phyloP scores from a whole-genome alignment of 1,284 basidiomycete species.

The Ceraceosorus guamensis region DNA sequence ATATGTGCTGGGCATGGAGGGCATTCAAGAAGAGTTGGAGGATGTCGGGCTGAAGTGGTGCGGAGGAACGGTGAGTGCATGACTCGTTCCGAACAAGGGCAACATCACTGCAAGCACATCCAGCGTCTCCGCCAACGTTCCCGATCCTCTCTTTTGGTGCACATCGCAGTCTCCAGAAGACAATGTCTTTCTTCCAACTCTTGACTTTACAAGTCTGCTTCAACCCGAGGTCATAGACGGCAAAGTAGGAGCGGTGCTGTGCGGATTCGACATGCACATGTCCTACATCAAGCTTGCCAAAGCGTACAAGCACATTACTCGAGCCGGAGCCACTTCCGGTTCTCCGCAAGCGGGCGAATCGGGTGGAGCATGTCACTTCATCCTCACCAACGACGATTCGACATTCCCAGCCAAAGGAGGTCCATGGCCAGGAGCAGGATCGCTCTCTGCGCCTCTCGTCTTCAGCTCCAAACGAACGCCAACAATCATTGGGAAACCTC shows the following conservation, averaged over 20 bases:
- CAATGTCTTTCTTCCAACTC: constrained; percentile 65
- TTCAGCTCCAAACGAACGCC: constrained; percentile 64
- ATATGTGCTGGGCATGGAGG: constrained; percentile 87
- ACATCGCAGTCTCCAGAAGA: constrained; percentile 67
- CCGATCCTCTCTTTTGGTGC: too few relatives aligned
- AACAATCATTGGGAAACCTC: constrained; percentile 80
- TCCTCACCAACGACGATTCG: constrained; percentile 87
- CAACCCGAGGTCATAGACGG: constrained; percentile 58
- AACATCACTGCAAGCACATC: background rate
- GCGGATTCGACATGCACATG: constrained; percentile 57
- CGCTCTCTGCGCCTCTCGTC: constrained; percentile 72
- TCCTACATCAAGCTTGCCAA: constrained; percentile 84
- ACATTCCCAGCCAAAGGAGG: constrained; percentile 76
- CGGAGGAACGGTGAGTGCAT: constrained; percentile 71
- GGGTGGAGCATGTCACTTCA: constrained; percentile 73
- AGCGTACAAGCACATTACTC: constrained; percentile 75
- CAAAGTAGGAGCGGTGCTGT: constrained; percentile 78
- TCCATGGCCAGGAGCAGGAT: constrained; percentile 67
- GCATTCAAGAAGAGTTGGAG: constrained; percentile 83
- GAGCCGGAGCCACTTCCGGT: constrained; percentile 25
- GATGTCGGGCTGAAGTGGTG: constrained; percentile 71
- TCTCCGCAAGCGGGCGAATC: constrained; percentile 50
- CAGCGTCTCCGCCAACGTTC: background rate
- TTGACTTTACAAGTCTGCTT: constrained; percentile 61
- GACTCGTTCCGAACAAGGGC: background rate